Percentiles rank a stretch among this genome's conserved stretches.
These are phyloP conservation scores for Chlorella sp. DNA, from an alignment of 139 green algal genomes.

Conservation along the genomic window DNA sequence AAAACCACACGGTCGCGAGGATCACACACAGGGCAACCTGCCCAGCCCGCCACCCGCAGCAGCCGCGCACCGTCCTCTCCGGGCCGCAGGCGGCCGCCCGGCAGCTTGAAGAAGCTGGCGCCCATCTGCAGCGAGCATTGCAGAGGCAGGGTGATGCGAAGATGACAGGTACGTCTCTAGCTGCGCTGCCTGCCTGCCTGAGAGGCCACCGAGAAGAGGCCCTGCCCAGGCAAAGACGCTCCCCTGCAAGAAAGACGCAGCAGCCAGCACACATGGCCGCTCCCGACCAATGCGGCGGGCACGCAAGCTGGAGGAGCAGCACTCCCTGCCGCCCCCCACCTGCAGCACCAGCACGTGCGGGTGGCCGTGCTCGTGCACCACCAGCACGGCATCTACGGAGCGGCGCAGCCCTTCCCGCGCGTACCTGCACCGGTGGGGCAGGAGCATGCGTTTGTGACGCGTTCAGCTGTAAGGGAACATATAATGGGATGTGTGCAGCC, in stretches of 20 bases:
- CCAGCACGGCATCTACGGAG: conserved; percentile 87
- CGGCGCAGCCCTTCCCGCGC: conserved; percentile 80
- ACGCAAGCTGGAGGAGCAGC: too few relatives aligned
- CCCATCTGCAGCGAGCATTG: conserved; percentile 60
- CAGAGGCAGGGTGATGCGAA: too few relatives aligned
- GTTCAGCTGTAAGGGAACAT: too few relatives aligned
- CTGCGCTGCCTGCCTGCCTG: too few relatives aligned
- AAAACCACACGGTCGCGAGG: too few relatives aligned
- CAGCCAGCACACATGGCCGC: too few relatives aligned
- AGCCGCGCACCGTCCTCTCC: conserved; percentile 85
- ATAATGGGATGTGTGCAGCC: background rate
- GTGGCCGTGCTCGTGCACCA: conserved; percentile 94
- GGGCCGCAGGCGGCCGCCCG: conserved; percentile 85
- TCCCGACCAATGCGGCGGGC: too few relatives aligned
- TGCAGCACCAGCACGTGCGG: conserved; percentile 95
- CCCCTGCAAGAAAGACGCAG: too few relatives aligned
- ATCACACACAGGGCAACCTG: too few relatives aligned
- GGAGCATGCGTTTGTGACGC: background rate
- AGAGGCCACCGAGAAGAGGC: too few relatives aligned
- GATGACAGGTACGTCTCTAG: too few relatives aligned
- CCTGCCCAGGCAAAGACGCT: too few relatives aligned
- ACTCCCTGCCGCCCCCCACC: conserved; percentile 54
- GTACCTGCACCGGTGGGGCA: conserved; percentile 69
- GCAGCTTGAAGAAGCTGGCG: conserved; percentile 85
- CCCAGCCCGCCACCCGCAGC: background rate